Evolutionary conservation across 495 filamentous ascomycete species (phyloP).

Genomic region (Trichoderma orchidacearum): DNA sequence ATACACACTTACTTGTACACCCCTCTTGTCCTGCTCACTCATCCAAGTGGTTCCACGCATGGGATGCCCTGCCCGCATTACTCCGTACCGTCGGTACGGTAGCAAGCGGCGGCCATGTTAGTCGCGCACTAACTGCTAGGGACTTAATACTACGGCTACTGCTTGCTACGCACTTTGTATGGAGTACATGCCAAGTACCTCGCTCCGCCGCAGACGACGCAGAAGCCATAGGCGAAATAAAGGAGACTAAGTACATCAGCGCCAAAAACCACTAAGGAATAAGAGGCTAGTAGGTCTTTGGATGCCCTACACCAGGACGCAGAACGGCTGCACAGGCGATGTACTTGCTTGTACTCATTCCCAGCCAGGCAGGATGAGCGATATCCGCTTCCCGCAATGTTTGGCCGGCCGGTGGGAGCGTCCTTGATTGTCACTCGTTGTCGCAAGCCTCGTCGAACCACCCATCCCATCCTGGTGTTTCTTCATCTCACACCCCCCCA

Average conservation of each 20-base stretch:
- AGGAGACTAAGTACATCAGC: not conserved
- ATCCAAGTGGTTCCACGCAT: not conserved
- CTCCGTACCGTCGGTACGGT: not conserved
- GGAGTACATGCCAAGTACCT: not conserved
- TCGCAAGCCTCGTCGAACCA: not conserved
- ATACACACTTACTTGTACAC: too few relatives aligned
- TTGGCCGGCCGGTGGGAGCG: not conserved
- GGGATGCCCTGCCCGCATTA: not conserved
- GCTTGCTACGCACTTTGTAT: not conserved
- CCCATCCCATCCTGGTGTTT: not conserved
- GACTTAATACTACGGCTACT: not conserved
- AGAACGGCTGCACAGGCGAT: not conserved
- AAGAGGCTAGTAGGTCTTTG: not conserved
- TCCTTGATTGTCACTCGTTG: not conserved
- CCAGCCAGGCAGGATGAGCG: not conserved
- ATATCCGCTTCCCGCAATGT: not conserved
- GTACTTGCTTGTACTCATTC: not conserved
- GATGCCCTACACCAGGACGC: not conserved
- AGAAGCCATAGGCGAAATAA: not conserved
- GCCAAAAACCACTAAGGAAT: not conserved
- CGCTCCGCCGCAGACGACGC: not conserved
- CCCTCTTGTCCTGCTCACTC: not conserved
- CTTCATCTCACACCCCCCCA: not conserved
- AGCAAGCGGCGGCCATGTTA: not conserved
- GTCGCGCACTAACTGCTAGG: not conserved